Evolutionary conservation across 1,284 basidiomycete genomes (phyloP).

Genomic region (Stygiomarasmius scandens): DNA sequence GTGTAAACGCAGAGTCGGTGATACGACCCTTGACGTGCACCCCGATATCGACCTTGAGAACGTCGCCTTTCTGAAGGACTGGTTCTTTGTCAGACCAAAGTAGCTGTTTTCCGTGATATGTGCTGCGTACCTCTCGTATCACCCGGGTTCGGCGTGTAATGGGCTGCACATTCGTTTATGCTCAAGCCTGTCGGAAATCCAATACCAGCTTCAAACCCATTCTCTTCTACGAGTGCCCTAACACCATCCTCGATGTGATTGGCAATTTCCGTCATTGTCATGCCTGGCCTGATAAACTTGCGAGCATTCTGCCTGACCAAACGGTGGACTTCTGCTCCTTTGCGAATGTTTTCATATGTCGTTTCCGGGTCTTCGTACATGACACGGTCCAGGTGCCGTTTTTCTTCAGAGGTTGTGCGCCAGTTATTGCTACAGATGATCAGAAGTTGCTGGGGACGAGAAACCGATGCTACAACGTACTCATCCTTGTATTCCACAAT

Average conservation of each 20-base stretch:
- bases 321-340: slow-evolving; percentile 95
- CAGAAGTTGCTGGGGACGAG: background rate
- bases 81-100: too few relatives aligned
- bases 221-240: slow-evolving; percentile 88
- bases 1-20: slow-evolving; percentile 93
- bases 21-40: slow-evolving; percentile 97
- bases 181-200: slow-evolving; percentile 98
- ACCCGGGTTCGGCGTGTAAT: slow-evolving; percentile 96
- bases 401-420: slow-evolving; percentile 91
- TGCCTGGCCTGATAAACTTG: slow-evolving; percentile 87
- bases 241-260: slow-evolving; percentile 93
- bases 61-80: slow-evolving; percentile 56
- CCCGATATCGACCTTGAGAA: slow-evolving; percentile 97
- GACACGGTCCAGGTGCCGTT: slow-evolving; percentile 79
- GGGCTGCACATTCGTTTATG: slow-evolving; percentile 94
- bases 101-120: background rate
- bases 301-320: slow-evolving; percentile 81
- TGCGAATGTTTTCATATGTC: slow-evolving; percentile 89
- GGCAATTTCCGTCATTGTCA: slow-evolving; percentile 94
- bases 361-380: slow-evolving; percentile 78
- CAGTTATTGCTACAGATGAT: slow-evolving; percentile 68
- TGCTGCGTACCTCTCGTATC: slow-evolving; percentile 75
- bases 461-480: slow-evolving; percentile 44
- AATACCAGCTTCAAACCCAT: slow-evolving; percentile 84
- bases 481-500: slow-evolving; percentile 83